Conservation (phyloP, 208 protist species). For the Leishmania martiniquensis region DNA sequence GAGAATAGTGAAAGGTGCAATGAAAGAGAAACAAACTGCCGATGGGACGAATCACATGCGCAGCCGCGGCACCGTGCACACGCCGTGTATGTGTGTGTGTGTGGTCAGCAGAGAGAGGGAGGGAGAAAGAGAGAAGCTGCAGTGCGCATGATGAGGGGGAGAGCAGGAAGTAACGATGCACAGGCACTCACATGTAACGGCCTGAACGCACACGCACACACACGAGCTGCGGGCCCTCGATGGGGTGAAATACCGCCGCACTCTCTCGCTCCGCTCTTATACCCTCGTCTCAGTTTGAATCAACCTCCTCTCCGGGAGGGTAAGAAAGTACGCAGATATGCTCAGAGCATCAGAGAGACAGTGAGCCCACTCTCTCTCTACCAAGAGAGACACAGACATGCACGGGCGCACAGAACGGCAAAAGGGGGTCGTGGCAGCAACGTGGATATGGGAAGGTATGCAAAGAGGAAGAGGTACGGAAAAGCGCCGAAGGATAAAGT, state of each 20-base stretch:
- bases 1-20: neutral
- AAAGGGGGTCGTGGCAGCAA: neutral
- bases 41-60: neutral
- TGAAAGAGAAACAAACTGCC: neutral
- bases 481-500: neutral
- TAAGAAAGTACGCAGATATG: neutral
- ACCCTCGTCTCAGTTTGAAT: no score
- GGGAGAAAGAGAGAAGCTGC: neutral
- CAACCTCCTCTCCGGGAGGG: neutral
- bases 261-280: no score
- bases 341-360: neutral
- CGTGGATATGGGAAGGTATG: no score
- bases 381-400: no score
- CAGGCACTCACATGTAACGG: neutral
- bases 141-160: neutral
- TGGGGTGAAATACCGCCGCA: no score
- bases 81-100: neutral
- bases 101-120: neutral
- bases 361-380: no score
- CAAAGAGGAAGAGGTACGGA: neutral
- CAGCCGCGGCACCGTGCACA: neutral
- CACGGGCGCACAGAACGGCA: neutral
- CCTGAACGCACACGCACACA: no score
- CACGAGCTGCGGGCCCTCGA: no score
- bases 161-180: neutral